Evolutionary conservation across 345 rosid genomes (phyloP).

Genomic region (Linum lewisii): DNA sequence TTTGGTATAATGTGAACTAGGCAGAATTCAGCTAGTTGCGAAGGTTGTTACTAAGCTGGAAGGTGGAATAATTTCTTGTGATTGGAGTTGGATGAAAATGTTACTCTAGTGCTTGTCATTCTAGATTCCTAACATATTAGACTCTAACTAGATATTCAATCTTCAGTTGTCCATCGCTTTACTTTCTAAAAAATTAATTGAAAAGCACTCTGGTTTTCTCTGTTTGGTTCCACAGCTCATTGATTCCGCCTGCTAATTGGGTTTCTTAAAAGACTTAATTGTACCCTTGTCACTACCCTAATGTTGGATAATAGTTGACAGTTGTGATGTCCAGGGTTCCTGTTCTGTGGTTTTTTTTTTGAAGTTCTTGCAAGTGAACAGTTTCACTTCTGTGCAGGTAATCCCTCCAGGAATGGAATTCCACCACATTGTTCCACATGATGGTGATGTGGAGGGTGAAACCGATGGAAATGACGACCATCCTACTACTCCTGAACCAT

Average conservation of each 20-base stretch:
- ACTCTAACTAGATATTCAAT: not conserved
- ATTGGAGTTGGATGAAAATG: not conserved
- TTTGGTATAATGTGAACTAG: not conserved
- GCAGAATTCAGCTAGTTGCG: not conserved
- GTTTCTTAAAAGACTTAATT: conserved; percentile 2
- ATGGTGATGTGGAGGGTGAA: conserved; percentile 88
- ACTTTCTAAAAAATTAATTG: not conserved
- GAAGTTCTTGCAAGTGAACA: conserved; percentile 3
- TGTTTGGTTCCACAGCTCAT: not conserved
- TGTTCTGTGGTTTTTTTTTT: conserved; percentile 1
- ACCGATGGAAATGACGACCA: conserved; percentile 81
- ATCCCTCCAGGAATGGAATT: conserved; percentile 99
- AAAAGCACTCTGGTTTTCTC: not conserved
- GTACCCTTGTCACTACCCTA: not conserved
- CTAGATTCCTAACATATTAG: not conserved
- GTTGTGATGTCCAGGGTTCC: not conserved
- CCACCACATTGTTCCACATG: conserved; percentile 86
- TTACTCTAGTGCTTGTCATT: not conserved
- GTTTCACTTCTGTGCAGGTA: conserved; percentile 38
- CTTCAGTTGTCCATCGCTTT: not conserved
- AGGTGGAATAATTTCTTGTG: not conserved
- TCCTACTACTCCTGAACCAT: conserved; percentile 76
- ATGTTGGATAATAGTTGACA: not conserved
- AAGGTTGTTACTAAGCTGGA: not conserved
- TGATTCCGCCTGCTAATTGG: not conserved